Evolutionary conservation across 2,329 filamentous ascomycete species (phyloP).

Genomic region (Sporothrix globosa): DNA sequence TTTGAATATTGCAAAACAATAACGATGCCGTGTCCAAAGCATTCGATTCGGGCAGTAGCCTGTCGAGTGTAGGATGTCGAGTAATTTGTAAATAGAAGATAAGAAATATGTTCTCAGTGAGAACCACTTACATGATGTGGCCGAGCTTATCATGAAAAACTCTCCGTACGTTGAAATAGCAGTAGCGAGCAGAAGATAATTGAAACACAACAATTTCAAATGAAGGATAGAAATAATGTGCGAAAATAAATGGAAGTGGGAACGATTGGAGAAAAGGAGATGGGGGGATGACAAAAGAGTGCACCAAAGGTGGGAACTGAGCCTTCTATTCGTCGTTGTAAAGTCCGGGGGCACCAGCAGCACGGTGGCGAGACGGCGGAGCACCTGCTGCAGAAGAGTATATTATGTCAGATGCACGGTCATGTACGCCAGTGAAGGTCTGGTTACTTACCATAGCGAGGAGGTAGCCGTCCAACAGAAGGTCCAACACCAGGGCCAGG

Average conservation of each 20-base stretch:
- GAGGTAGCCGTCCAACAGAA: constrained; percentile 63
- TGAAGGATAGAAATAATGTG: constrained; percentile 5
- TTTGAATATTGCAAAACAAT: constrained; percentile 44
- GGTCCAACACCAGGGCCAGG: constrained; percentile 81
- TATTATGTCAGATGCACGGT: not conserved
- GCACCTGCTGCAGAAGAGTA: constrained; percentile 11
- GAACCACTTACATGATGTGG: constrained; percentile 43
- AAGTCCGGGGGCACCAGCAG: constrained; percentile 9
- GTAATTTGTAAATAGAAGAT: constrained; percentile 46
- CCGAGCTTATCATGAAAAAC: constrained; percentile 40
- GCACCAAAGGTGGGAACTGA: not conserved
- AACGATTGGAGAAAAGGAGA: not conserved
- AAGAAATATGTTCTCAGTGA: constrained; percentile 45
- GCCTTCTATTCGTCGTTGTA: constrained; percentile 28
- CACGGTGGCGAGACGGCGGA: constrained; percentile 31
- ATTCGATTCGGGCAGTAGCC: constrained; percentile 45
- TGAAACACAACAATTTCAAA: constrained; percentile 3
- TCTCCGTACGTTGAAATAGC: constrained; percentile 31
- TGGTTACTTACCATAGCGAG: constrained; percentile 63
- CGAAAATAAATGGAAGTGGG: constrained; percentile 6
- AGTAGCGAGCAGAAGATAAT: constrained; percentile 22
- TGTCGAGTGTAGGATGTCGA: constrained; percentile 47
- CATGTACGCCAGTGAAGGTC: constrained; percentile 34
- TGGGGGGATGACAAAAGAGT: not conserved
- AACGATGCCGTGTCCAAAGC: constrained; percentile 48